Base-by-base conservation (phyloP, 306 rosid genomes). In the Senna tora region DNA sequence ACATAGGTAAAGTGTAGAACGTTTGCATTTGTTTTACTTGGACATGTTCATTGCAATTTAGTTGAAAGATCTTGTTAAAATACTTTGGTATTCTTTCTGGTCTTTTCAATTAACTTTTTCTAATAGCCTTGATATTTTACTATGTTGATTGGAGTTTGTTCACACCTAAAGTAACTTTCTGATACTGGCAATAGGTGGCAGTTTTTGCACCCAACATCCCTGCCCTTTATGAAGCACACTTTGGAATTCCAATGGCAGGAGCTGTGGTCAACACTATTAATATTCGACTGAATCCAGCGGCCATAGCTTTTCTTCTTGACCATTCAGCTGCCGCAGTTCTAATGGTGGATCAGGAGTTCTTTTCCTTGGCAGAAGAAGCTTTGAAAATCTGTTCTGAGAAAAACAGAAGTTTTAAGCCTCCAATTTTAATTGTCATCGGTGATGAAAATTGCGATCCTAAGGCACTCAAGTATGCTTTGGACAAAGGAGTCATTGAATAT, bases 171-270 rank as follows among this genome's bases (percentile, higher is more conserved):
- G 19, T 34, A 51, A 32, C 59, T 19, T 36, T 75, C 53, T 54
- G 38, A 63, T 64, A 21, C 46, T 80, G 30, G 22, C 58, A 73
- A 80, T 85, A 94, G 97, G 97, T 94, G 30, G 89, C 97, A 15
- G 74, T 91, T 53, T 82, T 94, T 79, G 96, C 97, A 47, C 99
- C 99, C 47, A 94, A 94, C 61, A 32, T 89, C 63, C 99, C 99
- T 17, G 97, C 97, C 36, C 82, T 89, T 16, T 94, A 87, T 87
- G 99, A 94, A 87, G 96, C 96, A 47, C 96, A 89, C 75, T 89
- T 83, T 75, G 92, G 92, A 76, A 81, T 87, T 79, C 96, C 96
- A 25, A 89, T 89, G 92, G 60, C 84, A 56, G 90, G 92, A 72
- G 87, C 92, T 58, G 96, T 87, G 38, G 52, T 87, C 10, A 89